Base-by-base conservation (phyloP, 345 rosid species). In the Nasturtium officinale region DNA sequence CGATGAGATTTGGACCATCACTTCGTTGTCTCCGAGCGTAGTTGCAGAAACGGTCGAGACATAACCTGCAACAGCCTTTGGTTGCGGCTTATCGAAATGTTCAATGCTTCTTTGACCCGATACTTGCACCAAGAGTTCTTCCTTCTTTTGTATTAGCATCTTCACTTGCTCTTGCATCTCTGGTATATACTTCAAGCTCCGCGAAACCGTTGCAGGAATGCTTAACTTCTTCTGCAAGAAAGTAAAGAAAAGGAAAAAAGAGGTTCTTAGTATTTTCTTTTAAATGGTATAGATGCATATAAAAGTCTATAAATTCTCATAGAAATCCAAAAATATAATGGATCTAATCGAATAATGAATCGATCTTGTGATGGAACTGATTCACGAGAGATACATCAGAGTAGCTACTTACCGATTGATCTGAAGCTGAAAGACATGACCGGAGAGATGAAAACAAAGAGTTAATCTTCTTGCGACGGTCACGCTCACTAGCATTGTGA, bases 401-500 rank as follows among this genome's bases (percentile, higher is more conserved):
- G 30, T 58, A 33, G 40, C 9, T 37, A 43, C 67, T 33, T 75
- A 90, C 96, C 75, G 56, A 67, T 57, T 82, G 86, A 42, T 81
- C 84, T 0, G 85, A 12, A 0, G 82, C 46, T 0, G 96, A 94
- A 64, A 90, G 87, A 45, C 88, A 73, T 1, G 89, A 83, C 18
- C 90, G 94, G 42, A 90, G 91, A 28, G 88, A 75, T 4, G 85
- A 82, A 68, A 83, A 90, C 62, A 88, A 66, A 28, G 58, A 56
- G 59, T 84, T 90, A n/a, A 90, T 80, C 64, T 83, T 85, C 83
- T 77, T 86, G 21, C 96, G 83, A 15, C 92, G 87, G 33, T 82
- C 79, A 11, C 91, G 86, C 25, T 90, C 96, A 3, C 83, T 87
- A 0, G 96, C 94, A 60, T 87, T 90, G 83, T 88, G 96, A 65